Evolutionary conservation across 2,329 filamentous ascomycete genomes (phyloP).

Genomic region (Pyrenophora teres): DNA sequence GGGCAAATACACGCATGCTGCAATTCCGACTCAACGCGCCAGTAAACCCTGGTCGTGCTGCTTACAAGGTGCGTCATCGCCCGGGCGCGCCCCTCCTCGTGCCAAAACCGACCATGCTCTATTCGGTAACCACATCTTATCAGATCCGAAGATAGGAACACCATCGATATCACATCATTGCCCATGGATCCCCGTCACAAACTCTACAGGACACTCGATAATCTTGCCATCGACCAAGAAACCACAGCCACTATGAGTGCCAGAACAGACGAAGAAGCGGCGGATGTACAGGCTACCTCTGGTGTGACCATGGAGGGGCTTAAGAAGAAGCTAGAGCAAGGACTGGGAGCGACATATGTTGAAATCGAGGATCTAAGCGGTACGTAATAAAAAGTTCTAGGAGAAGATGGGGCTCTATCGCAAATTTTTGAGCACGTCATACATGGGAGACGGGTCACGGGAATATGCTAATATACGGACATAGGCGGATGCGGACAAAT

Average conservation of each 20-base stretch:
- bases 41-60: constrained; percentile 9
- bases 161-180: constrained; percentile 22
- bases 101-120: constrained; percentile 7
- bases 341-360: constrained; percentile 76
- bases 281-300: constrained; percentile 59
- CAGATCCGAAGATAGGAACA: constrained; percentile 40
- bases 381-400: constrained; percentile 52
- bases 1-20: constrained; percentile 2
- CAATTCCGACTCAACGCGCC: constrained; percentile 6
- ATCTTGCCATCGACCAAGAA: constrained; percentile 27
- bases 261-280: constrained; percentile 49
- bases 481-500: constrained; percentile 72
- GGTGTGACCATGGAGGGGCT: constrained; percentile 76
- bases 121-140: constrained; percentile 34
- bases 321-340: constrained; percentile 68
- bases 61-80: constrained; percentile 25
- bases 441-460: no score
- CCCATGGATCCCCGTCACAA: constrained; percentile 43
- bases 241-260: constrained; percentile 48
- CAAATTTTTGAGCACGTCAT: no score
- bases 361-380: constrained; percentile 92
- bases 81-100: constrained; percentile 4
- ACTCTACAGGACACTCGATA: constrained; percentile 41
- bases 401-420: no score
- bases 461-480: constrained; percentile 17